A percentile compares a stretch with the other conserved stretches of the same genome.
phyloP scores from a whole-genome alignment of 495 filamentous ascomycete species.

The Neurospora cerealis region DNA sequence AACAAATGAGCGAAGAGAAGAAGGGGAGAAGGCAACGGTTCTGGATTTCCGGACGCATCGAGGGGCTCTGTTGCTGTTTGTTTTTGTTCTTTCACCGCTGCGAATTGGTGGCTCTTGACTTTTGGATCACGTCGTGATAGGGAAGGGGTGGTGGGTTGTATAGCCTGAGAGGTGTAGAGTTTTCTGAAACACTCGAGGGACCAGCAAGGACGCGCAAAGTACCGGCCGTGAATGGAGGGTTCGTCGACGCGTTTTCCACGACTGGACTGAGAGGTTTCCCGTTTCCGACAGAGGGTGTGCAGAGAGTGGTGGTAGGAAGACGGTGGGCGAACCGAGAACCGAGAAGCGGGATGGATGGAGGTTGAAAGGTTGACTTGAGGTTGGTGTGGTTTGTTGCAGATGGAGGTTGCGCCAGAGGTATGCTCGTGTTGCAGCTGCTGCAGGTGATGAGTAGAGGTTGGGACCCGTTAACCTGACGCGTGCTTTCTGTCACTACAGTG shows the following conservation, averaged over 20 bases:
- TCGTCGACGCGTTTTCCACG: background rate
- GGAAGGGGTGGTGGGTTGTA: slow-evolving; percentile 5
- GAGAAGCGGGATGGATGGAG: background rate
- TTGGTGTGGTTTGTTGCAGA: background rate
- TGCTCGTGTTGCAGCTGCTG: background rate
- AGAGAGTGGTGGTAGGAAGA: background rate
- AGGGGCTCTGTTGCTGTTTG: slow-evolving; percentile 6
- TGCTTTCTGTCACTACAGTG: background rate
- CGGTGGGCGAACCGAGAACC: background rate
- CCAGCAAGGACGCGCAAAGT: background rate
- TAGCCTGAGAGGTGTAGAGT: slow-evolving; percentile 1
- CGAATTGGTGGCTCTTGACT: background rate
- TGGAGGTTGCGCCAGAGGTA: background rate
- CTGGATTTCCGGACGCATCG: slow-evolving; percentile 20
- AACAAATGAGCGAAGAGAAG: slow-evolving; percentile 21
- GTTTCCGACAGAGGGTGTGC: background rate
- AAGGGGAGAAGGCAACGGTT: slow-evolving; percentile 16
- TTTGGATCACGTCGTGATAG: slow-evolving; percentile 1
- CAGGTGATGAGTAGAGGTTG: background rate
- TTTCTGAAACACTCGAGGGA: background rate
- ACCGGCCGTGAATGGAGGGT: background rate
- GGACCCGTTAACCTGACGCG: background rate
- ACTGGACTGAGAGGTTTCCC: background rate
- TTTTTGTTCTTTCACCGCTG: background rate
- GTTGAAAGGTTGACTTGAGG: background rate